A percentile compares a stretch with the other conserved stretches of the same genome.
These are phyloP conservation scores for Murraya paniculata DNA, from an alignment of 345 rosid genomes.

Conservation along the genomic window DNA sequence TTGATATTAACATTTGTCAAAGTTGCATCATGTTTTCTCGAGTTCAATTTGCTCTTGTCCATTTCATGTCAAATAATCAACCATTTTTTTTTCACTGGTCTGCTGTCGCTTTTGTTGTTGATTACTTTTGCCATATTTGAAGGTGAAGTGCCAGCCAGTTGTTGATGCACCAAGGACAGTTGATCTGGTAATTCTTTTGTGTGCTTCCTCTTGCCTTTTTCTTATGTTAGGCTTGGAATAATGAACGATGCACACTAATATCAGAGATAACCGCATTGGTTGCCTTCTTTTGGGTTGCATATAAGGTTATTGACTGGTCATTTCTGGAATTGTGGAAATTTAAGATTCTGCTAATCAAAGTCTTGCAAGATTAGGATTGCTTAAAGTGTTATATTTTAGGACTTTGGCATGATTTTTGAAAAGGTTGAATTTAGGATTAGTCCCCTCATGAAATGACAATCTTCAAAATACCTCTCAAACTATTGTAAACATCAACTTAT, in stretches of 20 bases:
- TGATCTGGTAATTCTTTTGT: constrained; percentile 60
- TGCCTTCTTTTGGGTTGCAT: not conserved
- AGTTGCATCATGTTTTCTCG: not conserved
- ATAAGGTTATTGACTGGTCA: not conserved
- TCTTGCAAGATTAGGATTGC: not conserved
- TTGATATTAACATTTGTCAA: not conserved
- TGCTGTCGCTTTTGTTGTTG: constrained; percentile 2
- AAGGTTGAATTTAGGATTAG: no score
- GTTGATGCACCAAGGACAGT: constrained; percentile 51
- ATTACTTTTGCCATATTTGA: constrained; percentile 24
- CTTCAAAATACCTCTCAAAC: no score
- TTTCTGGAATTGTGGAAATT: not conserved
- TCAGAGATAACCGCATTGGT: not conserved
- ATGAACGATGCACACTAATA: not conserved
- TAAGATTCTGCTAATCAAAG: not conserved
- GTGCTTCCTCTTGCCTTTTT: constrained; percentile 14
- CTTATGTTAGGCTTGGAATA: not conserved
- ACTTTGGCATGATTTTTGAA: not conserved
- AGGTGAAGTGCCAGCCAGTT: constrained; percentile 94
- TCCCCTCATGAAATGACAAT: no score
- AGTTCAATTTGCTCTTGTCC: not conserved
- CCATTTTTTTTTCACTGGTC: not conserved
- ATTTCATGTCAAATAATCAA: not conserved
- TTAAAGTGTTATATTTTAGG: not conserved
- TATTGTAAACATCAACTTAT: no score